These are phyloP conservation scores for Saccharomycopsis sp. DNA, from an alignment of 805 yeast genomes.

Conservation along the genomic window DNA sequence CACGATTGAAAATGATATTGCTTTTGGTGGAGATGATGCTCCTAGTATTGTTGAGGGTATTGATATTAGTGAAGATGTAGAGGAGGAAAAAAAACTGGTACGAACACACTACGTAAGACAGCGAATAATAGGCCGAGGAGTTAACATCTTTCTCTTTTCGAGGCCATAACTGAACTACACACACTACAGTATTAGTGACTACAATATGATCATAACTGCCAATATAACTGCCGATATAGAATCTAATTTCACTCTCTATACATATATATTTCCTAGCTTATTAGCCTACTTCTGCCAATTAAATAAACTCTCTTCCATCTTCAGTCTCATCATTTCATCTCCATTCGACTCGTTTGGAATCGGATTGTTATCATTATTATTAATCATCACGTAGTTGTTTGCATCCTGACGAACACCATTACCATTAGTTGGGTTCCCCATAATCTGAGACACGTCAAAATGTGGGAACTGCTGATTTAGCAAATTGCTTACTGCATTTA, in stretches of 20 bases:
- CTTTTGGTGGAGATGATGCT: background rate
- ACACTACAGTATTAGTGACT: no score
- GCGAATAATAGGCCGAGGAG: conserved; percentile 6
- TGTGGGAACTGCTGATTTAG: background rate
- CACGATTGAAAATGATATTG: background rate
- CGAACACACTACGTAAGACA: background rate
- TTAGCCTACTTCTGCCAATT: conserved; percentile 6
- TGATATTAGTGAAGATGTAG: background rate
- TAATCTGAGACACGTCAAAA: background rate
- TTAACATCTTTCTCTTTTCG: conserved; percentile 8
- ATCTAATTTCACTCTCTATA: background rate
- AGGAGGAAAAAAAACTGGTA: conserved; percentile 5
- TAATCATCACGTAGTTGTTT: background rate
- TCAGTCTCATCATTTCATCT: conserved; percentile 1
- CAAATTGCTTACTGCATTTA: background rate
- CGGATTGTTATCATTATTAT: background rate
- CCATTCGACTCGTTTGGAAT: background rate
- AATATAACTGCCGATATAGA: no score
- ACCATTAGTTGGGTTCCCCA: background rate
- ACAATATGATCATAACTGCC: no score
- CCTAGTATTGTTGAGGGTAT: no score
- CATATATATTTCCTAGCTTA: background rate
- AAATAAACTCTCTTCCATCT: conserved; percentile 12
- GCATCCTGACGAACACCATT: background rate
- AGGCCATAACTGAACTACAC: conserved; percentile 7